Percentiles rank a stretch among this genome's conserved stretches.
Evolutionary conservation across 1,284 basidiomycete genomes (phyloP).

Genomic region (Rhodotorula sp.): DNA sequence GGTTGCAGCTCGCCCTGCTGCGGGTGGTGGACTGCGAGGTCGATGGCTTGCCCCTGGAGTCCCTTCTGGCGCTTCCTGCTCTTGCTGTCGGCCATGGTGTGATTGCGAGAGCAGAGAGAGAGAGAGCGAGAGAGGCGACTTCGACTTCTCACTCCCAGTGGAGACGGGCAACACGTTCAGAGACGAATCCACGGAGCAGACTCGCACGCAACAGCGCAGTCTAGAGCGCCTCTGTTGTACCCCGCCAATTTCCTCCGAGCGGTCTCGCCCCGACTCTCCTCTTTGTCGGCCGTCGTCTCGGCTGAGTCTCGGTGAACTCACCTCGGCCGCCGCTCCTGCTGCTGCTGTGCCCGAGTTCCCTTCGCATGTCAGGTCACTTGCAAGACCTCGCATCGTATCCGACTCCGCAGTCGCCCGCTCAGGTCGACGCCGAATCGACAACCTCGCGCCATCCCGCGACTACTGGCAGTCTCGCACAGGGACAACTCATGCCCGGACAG

Average conservation of each 20-base stretch:
- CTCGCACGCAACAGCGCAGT: too few species aligned
- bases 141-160: too few species aligned
- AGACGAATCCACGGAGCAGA: too few species aligned
- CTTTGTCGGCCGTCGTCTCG: too few species aligned
- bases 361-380: neutral
- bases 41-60: slow-evolving; percentile 21
- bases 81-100: slow-evolving; percentile 14
- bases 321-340: too few species aligned
- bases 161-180: too few species aligned
- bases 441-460: neutral
- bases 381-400: neutral
- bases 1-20: slow-evolving; percentile 2
- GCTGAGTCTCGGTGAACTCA: too few species aligned
- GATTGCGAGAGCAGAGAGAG: neutral
- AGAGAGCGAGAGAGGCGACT: neutral
- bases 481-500: neutral
- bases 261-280: too few species aligned
- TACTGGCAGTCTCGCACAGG: neutral
- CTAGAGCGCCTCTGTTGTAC: too few species aligned
- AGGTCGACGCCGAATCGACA: neutral
- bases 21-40: neutral
- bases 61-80: slow-evolving; percentile 28
- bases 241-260: too few species aligned
- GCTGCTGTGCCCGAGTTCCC: neutral
- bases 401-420: slow-evolving; percentile 2